These are phyloP conservation scores for Penicillium sp. DNA, from an alignment of 2,329 filamentous ascomycete species.

Conservation along the genomic window DNA sequence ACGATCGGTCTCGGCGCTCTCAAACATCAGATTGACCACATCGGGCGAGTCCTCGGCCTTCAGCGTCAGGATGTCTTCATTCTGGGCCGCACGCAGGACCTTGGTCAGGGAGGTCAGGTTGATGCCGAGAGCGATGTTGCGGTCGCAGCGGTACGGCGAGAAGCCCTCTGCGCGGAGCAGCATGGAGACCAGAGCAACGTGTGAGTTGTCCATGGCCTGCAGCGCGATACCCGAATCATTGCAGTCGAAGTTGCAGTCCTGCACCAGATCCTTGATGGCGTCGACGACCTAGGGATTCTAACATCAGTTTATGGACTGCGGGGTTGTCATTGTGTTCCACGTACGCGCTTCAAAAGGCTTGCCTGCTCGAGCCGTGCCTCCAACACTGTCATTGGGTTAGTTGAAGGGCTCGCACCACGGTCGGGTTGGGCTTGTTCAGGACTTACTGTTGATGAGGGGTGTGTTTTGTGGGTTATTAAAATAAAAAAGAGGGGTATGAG, in stretches of 20 bases:
- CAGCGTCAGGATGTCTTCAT: slow-evolving; percentile 88
- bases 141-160: slow-evolving; percentile 93
- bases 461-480: slow-evolving; percentile 6
- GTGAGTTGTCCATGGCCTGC: slow-evolving; percentile 99
- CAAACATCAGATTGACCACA: slow-evolving; percentile 90
- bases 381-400: slow-evolving; percentile 58
- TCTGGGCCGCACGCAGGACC: slow-evolving; percentile 88
- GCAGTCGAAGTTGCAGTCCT: slow-evolving; percentile 99
- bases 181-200: slow-evolving; percentile 98
- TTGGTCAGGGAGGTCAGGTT: slow-evolving; percentile 96
- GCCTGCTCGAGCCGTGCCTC: slow-evolving; percentile 97
- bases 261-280: slow-evolving; percentile 97
- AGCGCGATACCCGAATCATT: slow-evolving; percentile 98
- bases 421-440: neutral
- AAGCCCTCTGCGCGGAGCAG: slow-evolving; percentile 94
- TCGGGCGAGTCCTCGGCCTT: slow-evolving; percentile 97
- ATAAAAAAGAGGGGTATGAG: neutral
- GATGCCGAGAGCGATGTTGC: slow-evolving; percentile 96
- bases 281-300: slow-evolving; percentile 70
- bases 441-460: slow-evolving; percentile 31
- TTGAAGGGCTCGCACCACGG: slow-evolving; percentile 9
- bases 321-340: slow-evolving; percentile 13
- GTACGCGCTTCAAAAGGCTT: slow-evolving; percentile 86
- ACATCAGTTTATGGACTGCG: slow-evolving; percentile 4
- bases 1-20: slow-evolving; percentile 80